Evolutionary conservation across 1,284 basidiomycete genomes (phyloP), one percentile per base, ranked within the genome.

Genomic region (Chalciporus piperatoides): DNA sequence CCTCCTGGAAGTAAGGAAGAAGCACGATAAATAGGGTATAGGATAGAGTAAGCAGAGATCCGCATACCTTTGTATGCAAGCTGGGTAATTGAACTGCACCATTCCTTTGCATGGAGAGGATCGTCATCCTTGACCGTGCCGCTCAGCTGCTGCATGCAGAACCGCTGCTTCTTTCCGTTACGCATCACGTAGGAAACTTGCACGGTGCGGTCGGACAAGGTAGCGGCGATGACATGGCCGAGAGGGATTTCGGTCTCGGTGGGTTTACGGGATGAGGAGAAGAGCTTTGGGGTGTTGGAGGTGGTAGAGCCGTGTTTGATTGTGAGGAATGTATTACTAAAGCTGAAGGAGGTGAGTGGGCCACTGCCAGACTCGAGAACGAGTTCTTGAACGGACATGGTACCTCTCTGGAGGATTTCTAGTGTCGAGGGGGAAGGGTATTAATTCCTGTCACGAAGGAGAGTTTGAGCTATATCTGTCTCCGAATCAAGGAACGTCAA

Each of bases 31-130:
- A 47, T 4, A 33, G 3, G 1, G 46, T 23, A 42, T 30, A 43
- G 28, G 28, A 35, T 35, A 32, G 24, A 41, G n/a, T 25, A 24
- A 4, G 28, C 6, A 38, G 25, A 33, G 55, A 42, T 19, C 15
- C 15, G 60, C 72, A 51, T 52, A 87, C 88, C 82, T 56, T 74
- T 69, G 63, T 92, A 92, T 9, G 84, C 77, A 12, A 72, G 67
- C 7, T 71, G 62, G 75, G 86, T 80, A 17, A 86, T 64, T 4
- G 68, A 64, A 40, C 74, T 70, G 7, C 77, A 74, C 83, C 88
- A 92, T 52, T 74, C 67, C 41, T 72, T 61, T 2, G 78, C 79
- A 6, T 66, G 63, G 27, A 58, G 56, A 21, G 62, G 60, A 50
- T 76, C 63, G 4, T 61, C 61, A 7, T 68, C 68, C 23, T 70